Evolutionary conservation across 768 basidiomycete species (phyloP).

Genomic region (Tricholoma furcatifolium): DNA sequence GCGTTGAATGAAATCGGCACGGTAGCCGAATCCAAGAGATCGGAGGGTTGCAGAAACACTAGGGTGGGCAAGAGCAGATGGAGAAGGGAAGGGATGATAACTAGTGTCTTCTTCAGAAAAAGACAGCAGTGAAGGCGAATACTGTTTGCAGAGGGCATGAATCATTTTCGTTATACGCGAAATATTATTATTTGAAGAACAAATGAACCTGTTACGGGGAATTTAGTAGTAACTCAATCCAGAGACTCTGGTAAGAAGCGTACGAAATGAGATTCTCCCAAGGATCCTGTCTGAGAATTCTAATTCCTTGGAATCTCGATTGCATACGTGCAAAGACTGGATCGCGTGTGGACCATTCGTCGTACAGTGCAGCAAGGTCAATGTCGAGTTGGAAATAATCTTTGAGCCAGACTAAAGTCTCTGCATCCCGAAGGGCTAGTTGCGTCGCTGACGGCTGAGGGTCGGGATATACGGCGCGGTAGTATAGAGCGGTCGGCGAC

Average conservation of each 20-base stretch:
- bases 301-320: constrained; percentile 73
- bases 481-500: constrained; percentile 62
- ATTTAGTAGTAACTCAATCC: neutral
- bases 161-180: constrained; percentile 93
- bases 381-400: constrained; percentile 90
- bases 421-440: constrained; percentile 43
- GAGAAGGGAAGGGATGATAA: constrained; percentile 87
- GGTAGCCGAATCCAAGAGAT: constrained; percentile 90
- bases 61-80: constrained; percentile 59
- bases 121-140: constrained; percentile 67
- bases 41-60: constrained; percentile 66
- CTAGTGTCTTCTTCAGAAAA: constrained; percentile 32
- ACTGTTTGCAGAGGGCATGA: constrained; percentile 74
- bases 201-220: constrained; percentile 78
- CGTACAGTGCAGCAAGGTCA: constrained; percentile 69
- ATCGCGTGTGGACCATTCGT: constrained; percentile 73
- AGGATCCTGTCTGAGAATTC: constrained; percentile 89
- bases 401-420: constrained; percentile 72
- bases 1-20: constrained; percentile 84
- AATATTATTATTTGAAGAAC: constrained; percentile 97
- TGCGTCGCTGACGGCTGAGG: constrained; percentile 34
- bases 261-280: constrained; percentile 96
- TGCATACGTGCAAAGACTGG: constrained; percentile 66
- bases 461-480: constrained; percentile 66
- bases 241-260: constrained; percentile 16